phyloP scores from a whole-genome alignment of 2,329 filamentous ascomycete genomes.

The Stachybotrys chartarum region DNA sequence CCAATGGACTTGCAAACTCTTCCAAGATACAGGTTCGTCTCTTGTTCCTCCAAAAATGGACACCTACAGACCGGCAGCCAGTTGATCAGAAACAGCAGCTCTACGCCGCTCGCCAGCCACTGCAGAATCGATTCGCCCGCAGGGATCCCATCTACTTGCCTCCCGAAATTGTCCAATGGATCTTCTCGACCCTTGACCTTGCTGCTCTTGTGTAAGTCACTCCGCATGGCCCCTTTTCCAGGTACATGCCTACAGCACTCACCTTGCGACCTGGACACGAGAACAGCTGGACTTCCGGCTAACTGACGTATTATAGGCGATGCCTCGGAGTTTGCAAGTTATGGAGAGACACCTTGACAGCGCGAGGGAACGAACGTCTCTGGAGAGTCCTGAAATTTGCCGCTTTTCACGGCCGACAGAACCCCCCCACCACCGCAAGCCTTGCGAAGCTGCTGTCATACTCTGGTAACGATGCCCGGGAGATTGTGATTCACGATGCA shows the following conservation, averaged over 20 bases:
- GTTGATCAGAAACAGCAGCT: constrained; percentile 19
- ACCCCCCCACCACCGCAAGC: constrained; percentile 13
- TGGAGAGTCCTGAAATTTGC: constrained; percentile 25
- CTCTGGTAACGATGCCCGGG: constrained; percentile 21
- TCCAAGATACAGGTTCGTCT: constrained; percentile 25
- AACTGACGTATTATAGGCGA: constrained; percentile 7
- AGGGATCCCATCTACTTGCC: constrained; percentile 29
- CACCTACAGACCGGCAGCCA: not conserved
- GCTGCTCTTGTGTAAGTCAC: constrained; percentile 18
- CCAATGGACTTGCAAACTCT: constrained; percentile 15
- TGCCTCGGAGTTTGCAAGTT: constrained; percentile 24
- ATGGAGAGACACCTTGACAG: constrained; percentile 22
- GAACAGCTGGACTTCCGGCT: not conserved
- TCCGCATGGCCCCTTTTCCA: not conserved
- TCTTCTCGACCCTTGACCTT: constrained; percentile 27
- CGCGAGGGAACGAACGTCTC: constrained; percentile 17
- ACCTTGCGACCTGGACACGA: not conserved
- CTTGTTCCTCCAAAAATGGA: not conserved
- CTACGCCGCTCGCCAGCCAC: constrained; percentile 22
- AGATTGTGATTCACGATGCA: constrained; percentile 17
- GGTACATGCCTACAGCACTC: not conserved
- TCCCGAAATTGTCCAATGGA: constrained; percentile 25
- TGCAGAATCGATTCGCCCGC: constrained; percentile 24
- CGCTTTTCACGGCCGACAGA: constrained; percentile 7
- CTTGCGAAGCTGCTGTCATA: constrained; percentile 21